phyloP scores from a whole-genome alignment of 306 rosid genomes.

The Dryas alaskensis region DNA sequence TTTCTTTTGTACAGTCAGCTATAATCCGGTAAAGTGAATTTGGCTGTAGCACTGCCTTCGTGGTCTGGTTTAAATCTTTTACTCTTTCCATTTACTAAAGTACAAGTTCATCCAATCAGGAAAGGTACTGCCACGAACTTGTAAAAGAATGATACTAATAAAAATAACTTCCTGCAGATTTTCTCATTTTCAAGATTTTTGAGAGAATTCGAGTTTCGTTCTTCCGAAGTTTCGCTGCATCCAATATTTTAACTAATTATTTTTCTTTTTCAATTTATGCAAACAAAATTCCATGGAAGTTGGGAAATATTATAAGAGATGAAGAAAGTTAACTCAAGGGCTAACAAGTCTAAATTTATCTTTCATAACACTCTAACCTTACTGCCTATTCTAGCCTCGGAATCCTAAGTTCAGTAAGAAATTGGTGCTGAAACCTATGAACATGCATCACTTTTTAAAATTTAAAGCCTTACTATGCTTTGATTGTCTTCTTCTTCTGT shows the following conservation, averaged over 20 bases:
- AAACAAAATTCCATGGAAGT: not conserved
- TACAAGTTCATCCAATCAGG: not conserved
- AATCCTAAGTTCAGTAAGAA: not conserved
- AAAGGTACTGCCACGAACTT: not conserved
- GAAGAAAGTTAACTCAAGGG: not conserved
- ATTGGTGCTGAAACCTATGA: not conserved
- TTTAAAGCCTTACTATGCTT: too few species aligned
- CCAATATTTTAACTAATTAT: not conserved
- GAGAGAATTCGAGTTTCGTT: not conserved
- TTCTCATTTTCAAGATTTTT: not conserved
- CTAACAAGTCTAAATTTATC: not conserved
- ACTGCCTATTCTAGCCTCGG: conserved; percentile 3
- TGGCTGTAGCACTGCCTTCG: not conserved
- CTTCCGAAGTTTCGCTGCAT: not conserved
- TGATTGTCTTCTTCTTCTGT: not conserved
- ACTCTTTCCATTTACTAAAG: not conserved
- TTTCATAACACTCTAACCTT: not conserved
- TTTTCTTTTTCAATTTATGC: not conserved
- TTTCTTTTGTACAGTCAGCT: not conserved
- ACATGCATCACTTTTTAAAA: not conserved
- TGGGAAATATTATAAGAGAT: not conserved
- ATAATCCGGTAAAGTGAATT: not conserved
- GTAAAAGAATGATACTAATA: not conserved
- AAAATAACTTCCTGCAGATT: not conserved
- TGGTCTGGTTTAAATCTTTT: not conserved